These are phyloP conservation scores for Stephania japonica DNA, from an alignment of 164 flowering plant species.

Conservation along the genomic window DNA sequence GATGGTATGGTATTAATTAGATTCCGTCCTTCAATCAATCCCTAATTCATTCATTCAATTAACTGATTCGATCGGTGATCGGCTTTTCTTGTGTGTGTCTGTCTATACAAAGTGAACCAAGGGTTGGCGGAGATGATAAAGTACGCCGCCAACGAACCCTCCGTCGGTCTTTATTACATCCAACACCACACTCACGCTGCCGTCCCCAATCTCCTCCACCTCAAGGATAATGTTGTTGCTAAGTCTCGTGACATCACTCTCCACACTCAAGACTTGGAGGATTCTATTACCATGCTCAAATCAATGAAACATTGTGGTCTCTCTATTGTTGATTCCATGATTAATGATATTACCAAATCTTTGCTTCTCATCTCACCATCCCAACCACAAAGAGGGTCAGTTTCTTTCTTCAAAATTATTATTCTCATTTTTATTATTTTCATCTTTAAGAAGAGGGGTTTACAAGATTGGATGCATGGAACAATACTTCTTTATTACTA, in stretches of 20 bases:
- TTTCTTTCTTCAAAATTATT: not conserved
- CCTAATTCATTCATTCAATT: no score
- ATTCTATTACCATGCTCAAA: conserved; percentile 55
- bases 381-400: conserved; percentile 51
- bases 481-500: no score
- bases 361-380: conserved; percentile 47
- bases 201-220: conserved; percentile 52
- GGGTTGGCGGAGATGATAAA: conserved; percentile 74
- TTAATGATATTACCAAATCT: conserved; percentile 58
- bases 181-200: conserved; percentile 82
- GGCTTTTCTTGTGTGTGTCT: not conserved
- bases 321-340: conserved; percentile 65
- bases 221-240: conserved; percentile 39
- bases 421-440: no score
- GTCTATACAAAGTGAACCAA: conserved; percentile 30
- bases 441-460: no score
- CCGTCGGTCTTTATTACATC: conserved; percentile 82
- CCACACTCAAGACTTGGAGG: conserved; percentile 75
- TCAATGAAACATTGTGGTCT: conserved; percentile 80
- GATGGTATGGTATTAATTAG: conserved; percentile 16
- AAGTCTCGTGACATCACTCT: conserved; percentile 52
- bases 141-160: conserved; percentile 86
- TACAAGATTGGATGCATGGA: no score
- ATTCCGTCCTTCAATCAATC: not conserved
- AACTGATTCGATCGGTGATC: not conserved